Conservation (phyloP, 306 rosid species). For the Vigna reflexopilosa region DNA sequence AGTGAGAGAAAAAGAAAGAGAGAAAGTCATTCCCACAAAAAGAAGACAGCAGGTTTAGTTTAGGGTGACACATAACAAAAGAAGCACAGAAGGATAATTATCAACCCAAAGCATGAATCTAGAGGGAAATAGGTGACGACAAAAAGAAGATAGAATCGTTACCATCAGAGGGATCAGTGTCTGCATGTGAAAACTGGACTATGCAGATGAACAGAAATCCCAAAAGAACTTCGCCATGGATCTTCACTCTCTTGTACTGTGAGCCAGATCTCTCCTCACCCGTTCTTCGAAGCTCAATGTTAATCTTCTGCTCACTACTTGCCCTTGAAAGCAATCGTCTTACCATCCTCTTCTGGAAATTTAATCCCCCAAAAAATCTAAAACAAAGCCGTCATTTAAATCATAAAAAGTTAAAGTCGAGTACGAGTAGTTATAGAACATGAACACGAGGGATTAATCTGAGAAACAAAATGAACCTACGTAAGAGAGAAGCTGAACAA, state of each 20-base stretch:
- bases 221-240: conserved; percentile 51
- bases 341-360: conserved; percentile 44
- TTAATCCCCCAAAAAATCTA: conserved; percentile 24
- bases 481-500: conserved; percentile 39
- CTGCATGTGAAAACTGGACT: conserved; percentile 64
- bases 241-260: conserved; percentile 53
- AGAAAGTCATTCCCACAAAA: no score
- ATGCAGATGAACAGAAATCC: conserved; percentile 60
- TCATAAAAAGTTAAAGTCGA: conserved; percentile 11
- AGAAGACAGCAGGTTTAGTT: no score
- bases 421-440: background rate
- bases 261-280: conserved; percentile 66
- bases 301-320: conserved; percentile 43
- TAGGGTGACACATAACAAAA: background rate
- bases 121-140: conserved; percentile 33
- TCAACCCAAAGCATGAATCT: conserved; percentile 33
- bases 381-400: conserved; percentile 36
- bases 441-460: conserved; percentile 33
- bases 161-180: conserved; percentile 80
- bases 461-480: conserved; percentile 44
- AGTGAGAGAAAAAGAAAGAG: no score
- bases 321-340: conserved; percentile 37
- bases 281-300: conserved; percentile 57
- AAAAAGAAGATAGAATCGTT: conserved; percentile 42
- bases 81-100: conserved; percentile 28